These are phyloP conservation scores for Starmerella floris DNA, from an alignment of 805 yeast species.

Conservation along the genomic window DNA sequence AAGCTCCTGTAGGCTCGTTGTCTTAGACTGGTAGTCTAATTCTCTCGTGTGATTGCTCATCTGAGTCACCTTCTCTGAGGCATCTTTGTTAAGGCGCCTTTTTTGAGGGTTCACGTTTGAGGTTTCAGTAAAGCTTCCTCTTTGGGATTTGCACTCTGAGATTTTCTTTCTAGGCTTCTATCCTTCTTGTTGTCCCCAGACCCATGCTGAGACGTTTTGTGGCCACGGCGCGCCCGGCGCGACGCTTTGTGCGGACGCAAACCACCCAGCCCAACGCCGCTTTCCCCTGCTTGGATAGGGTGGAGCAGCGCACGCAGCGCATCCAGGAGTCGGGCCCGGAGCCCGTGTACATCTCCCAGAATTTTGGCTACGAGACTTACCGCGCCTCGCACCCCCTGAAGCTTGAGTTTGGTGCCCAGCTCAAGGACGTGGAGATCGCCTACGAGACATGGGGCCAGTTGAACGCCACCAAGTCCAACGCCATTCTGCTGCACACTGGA, in stretches of 20 bases:
- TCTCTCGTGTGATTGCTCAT: no score
- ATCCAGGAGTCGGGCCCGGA: conserved; percentile 54
- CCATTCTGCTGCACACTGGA: conserved; percentile 77
- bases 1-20: no score
- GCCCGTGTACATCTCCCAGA: conserved; percentile 57
- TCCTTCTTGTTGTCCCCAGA: no score
- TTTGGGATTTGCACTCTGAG: no score
- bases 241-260: not conserved
- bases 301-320: conserved; percentile 39
- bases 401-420: conserved; percentile 68
- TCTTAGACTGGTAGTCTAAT: no score
- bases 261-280: conserved; percentile 27
- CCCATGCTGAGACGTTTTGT: no score
- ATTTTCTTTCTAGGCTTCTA: no score
- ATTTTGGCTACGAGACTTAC: conserved; percentile 54
- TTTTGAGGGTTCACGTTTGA: no score
- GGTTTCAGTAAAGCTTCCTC: no score
- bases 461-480: conserved; percentile 50
- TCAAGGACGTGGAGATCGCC: conserved; percentile 69
- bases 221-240: not conserved
- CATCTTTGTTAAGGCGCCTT: no score
- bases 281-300: conserved; percentile 75
- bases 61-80: no score
- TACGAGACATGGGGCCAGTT: conserved; percentile 85
- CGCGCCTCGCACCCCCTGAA: conserved; percentile 33